Percentiles rank a stretch among this genome's conserved stretches.
Conservation (phyloP, 2,329 filamentous ascomycete species). For the Clonostachys sp. region DNA sequence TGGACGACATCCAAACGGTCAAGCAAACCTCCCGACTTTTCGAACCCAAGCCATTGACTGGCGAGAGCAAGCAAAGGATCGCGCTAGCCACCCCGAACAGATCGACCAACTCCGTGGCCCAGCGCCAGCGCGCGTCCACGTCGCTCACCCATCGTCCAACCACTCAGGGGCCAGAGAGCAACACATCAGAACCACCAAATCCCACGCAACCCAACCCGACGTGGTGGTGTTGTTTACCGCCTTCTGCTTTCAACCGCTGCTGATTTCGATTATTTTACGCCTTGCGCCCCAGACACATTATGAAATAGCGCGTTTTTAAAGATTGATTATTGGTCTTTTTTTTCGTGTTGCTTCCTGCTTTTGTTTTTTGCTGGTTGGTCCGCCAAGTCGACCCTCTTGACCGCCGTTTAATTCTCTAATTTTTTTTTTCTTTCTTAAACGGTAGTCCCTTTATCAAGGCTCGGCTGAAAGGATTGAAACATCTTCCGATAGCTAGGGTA, state of each 20-base stretch:
- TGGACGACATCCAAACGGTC: no score
- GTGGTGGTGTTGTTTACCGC: no score
- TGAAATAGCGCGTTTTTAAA: conserved; percentile 29
- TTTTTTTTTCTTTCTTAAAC: not conserved
- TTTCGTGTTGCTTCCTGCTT: not conserved
- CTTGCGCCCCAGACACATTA: conserved; percentile 21
- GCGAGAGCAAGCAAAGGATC: no score
- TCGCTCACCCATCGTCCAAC: conserved; percentile 5
- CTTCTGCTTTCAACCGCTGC: no score
- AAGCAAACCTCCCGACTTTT: no score
- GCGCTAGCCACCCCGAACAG: conserved; percentile 9
- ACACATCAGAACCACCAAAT: not conserved
- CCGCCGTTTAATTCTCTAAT: not conserved
- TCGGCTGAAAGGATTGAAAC: no score
- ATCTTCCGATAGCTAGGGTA: no score
- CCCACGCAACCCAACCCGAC: no score
- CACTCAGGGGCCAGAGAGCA: conserved; percentile 12
- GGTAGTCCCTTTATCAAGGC: not conserved
- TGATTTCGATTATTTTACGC: no score
- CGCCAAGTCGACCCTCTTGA: not conserved
- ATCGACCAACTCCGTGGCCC: conserved; percentile 10
- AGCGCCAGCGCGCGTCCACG: conserved; percentile 7
- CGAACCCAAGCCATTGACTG: no score
- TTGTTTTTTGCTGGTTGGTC: not conserved
- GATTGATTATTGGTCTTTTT: not conserved